Conservation (phyloP, 1,284 basidiomycete species). For the Abortiporus biennis region DNA sequence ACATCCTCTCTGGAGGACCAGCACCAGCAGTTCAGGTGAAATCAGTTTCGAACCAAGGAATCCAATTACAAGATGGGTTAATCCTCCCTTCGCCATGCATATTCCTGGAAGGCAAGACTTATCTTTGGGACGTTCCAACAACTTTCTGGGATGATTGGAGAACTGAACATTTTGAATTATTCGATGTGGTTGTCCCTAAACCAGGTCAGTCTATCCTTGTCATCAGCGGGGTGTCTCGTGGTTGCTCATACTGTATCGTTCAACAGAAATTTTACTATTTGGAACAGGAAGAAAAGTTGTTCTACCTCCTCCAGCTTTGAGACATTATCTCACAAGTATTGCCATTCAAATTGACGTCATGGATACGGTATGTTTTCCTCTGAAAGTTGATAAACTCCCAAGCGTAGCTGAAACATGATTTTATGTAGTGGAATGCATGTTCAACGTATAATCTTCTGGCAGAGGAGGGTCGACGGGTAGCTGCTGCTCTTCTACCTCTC, state of each 20-base stretch:
- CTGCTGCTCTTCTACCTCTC: constrained; percentile 80
- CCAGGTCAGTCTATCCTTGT: constrained; percentile 76
- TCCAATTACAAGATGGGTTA: constrained; percentile 71
- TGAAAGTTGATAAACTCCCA: not conserved
- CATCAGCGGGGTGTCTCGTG: not conserved
- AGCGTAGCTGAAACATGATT: not conserved
- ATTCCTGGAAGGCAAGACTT: constrained; percentile 82
- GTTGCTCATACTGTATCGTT: not conserved
- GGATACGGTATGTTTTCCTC: constrained; percentile 69
- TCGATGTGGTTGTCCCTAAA: constrained; percentile 77
- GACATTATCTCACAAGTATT: constrained; percentile 64
- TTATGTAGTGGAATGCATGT: constrained; percentile 79
- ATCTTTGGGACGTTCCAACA: constrained; percentile 84
- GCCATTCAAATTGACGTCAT: constrained; percentile 94
- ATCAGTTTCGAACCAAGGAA: constrained; percentile 52
- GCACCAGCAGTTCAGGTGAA: constrained; percentile 68
- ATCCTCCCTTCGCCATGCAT: constrained; percentile 74
- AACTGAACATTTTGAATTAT: constrained; percentile 70
- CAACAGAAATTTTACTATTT: constrained; percentile 80
- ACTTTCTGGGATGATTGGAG: constrained; percentile 63
- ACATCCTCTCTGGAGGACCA: constrained; percentile 65
- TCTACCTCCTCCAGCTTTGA: constrained; percentile 66
- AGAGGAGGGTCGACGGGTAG: constrained; percentile 90
- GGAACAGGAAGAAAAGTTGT: constrained; percentile 78
- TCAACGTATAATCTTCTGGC: constrained; percentile 90